Evolutionary conservation across 2,329 filamentous ascomycete genomes (phyloP).

Genomic region (Remersonia thermophila): DNA sequence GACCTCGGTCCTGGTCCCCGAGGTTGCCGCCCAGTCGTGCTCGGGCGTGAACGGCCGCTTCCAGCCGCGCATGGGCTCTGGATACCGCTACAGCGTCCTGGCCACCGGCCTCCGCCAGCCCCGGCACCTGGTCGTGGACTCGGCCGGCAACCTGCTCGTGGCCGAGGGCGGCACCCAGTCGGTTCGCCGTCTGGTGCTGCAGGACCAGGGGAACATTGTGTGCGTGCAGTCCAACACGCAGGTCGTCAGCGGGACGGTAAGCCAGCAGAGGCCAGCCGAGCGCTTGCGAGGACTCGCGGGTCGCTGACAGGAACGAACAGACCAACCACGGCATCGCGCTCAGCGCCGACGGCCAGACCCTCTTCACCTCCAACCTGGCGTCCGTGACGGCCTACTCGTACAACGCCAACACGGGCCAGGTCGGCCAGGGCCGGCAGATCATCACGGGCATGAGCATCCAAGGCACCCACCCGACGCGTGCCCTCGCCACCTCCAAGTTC

Average conservation of each 20-base stretch:
- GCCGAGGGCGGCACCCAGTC: slow-evolving; percentile 12
- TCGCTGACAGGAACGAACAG: slow-evolving; percentile 3
- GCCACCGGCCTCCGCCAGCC: slow-evolving; percentile 13
- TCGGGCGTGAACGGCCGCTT: slow-evolving; percentile 10
- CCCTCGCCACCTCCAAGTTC: slow-evolving; percentile 34
- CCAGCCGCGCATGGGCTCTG: slow-evolving; percentile 12
- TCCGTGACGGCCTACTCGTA: slow-evolving; percentile 40
- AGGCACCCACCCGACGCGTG: slow-evolving; percentile 40
- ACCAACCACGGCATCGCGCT: slow-evolving; percentile 23
- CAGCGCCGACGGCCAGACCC: slow-evolving; percentile 20
- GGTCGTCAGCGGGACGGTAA: slow-evolving; percentile 9
- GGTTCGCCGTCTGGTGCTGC: slow-evolving; percentile 9
- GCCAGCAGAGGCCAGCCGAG: no score
- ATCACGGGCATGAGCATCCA: slow-evolving; percentile 34
- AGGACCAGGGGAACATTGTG: slow-evolving; percentile 11
- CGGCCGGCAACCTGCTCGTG: slow-evolving; percentile 13
- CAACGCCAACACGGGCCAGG: slow-evolving; percentile 29
- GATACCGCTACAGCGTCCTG: slow-evolving; percentile 12
- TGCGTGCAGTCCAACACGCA: slow-evolving; percentile 11
- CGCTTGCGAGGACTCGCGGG: no score
- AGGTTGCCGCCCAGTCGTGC: slow-evolving; percentile 8
- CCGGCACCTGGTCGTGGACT: slow-evolving; percentile 14
- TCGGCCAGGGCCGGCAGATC: slow-evolving; percentile 28
- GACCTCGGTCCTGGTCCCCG: slow-evolving; percentile 2
- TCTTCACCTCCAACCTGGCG: slow-evolving; percentile 28